A percentile compares a stretch with the other conserved stretches of the same genome.
Evolutionary conservation across 2,329 filamentous ascomycete species (phyloP).

Genomic region (Zymoseptoria brevis): DNA sequence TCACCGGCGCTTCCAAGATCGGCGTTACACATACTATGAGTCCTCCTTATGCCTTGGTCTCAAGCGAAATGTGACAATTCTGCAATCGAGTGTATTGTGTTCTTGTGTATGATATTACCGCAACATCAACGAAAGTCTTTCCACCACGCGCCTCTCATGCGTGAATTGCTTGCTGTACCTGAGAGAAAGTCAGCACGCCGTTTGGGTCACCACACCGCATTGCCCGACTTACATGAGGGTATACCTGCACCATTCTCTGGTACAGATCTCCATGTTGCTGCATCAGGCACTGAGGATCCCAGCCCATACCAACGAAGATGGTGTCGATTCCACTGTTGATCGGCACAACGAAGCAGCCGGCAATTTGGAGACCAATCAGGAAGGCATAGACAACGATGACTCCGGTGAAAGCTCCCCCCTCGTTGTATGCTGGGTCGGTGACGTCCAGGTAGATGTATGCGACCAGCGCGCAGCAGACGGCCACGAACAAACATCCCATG

Average conservation of each 20-base stretch:
- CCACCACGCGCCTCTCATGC: constrained; percentile 10
- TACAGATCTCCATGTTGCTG: constrained; percentile 77
- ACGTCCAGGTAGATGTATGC: constrained; percentile 81
- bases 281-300: constrained; percentile 65
- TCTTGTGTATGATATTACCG: background rate
- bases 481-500: constrained; percentile 69
- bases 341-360: constrained; percentile 82
- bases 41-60: background rate
- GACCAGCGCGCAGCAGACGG: constrained; percentile 70
- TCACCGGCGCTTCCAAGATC: background rate
- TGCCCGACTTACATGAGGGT: constrained; percentile 49
- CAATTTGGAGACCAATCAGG: constrained; percentile 82
- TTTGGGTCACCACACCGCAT: background rate
- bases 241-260: constrained; percentile 67
- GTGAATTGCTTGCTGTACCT: constrained; percentile 56
- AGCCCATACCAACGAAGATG: constrained; percentile 72
- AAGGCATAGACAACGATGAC: constrained; percentile 80
- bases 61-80: background rate
- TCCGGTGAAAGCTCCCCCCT: constrained; percentile 57
- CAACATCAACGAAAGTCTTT: background rate
- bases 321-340: constrained; percentile 84
- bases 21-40: background rate
- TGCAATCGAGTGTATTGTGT: background rate
- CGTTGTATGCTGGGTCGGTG: constrained; percentile 73
- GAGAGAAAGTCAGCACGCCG: background rate